phyloP scores from a whole-genome alignment of 2,329 filamentous ascomycete species.

The Dactylella cylindrospora region DNA sequence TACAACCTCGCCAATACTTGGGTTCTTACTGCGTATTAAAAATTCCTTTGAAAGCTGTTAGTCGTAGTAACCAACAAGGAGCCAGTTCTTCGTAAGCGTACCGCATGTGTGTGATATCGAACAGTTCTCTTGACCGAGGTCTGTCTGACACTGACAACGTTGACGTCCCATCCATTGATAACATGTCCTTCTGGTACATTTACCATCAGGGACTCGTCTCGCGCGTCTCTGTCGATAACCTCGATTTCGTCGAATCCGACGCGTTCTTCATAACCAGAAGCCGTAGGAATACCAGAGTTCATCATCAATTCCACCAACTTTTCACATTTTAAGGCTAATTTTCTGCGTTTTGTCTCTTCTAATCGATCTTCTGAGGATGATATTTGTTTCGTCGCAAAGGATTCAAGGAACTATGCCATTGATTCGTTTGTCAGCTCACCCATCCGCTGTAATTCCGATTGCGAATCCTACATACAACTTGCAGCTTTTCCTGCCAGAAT shows the following conservation, averaged over 20 bases:
- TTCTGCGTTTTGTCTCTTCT: slow-evolving; percentile 92
- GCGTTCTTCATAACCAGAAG: slow-evolving; percentile 94
- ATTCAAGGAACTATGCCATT: slow-evolving; percentile 78
- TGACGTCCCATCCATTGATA: slow-evolving; percentile 96
- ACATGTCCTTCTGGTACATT: slow-evolving; percentile 88
- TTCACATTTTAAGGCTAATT: slow-evolving; percentile 86
- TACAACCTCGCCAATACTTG: slow-evolving; percentile 73
- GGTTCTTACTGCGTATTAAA: slow-evolving; percentile 78
- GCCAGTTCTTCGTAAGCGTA: slow-evolving; percentile 54
- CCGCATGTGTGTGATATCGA: slow-evolving; percentile 85
- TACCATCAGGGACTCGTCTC: slow-evolving; percentile 82
- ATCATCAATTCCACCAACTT: slow-evolving; percentile 99
- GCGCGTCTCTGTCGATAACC: slow-evolving; percentile 88
- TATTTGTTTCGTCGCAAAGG: slow-evolving; percentile 94
- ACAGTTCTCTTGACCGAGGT: slow-evolving; percentile 81
- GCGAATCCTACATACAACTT: slow-evolving; percentile 76
- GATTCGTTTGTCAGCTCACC: background rate
- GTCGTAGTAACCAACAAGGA: background rate
- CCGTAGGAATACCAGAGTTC: slow-evolving; percentile 94
- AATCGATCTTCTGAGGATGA: slow-evolving; percentile 94
- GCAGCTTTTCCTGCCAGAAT: slow-evolving; percentile 98
- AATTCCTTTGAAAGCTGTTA: slow-evolving; percentile 66
- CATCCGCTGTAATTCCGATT: slow-evolving; percentile 3
- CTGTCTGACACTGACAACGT: slow-evolving; percentile 84
- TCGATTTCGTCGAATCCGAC: slow-evolving; percentile 97